Percentiles rank a stretch among this genome's conserved stretches.
These are phyloP conservation scores for Friedmanniomyces simplex DNA, from an alignment of 495 filamentous ascomycete species.

Conservation along the genomic window DNA sequence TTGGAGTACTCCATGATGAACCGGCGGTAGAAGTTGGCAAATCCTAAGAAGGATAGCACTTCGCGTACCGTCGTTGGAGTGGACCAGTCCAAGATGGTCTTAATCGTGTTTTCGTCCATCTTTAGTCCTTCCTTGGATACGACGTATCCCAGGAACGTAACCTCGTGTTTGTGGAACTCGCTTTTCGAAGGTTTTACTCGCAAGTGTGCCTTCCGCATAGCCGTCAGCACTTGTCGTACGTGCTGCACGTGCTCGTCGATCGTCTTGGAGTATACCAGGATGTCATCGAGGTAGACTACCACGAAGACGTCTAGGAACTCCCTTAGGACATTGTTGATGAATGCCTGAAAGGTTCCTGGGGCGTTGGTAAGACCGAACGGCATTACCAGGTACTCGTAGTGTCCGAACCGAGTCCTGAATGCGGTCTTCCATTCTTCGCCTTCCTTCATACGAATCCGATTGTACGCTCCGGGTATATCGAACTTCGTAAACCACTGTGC, in stretches of 20 bases:
- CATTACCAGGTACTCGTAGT: background rate
- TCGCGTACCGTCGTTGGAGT: slow-evolving; percentile 13
- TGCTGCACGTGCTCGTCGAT: slow-evolving; percentile 1
- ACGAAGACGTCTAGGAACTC: too few relatives aligned
- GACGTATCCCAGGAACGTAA: background rate
- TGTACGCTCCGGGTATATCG: background rate
- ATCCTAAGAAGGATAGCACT: slow-evolving; percentile 20
- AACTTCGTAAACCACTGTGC: slow-evolving; percentile 11
- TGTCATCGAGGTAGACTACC: too few relatives aligned
- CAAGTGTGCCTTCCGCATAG: slow-evolving; percentile 16
- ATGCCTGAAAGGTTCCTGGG: too few relatives aligned
- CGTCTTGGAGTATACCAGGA: too few relatives aligned
- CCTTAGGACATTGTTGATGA: too few relatives aligned
- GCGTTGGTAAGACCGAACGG: too few relatives aligned
- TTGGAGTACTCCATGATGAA: slow-evolving; percentile 20
- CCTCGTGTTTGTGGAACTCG: background rate
- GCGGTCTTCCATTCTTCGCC: background rate
- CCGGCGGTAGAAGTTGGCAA: slow-evolving; percentile 21
- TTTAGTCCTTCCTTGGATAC: background rate
- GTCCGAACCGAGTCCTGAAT: background rate
- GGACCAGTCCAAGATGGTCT: slow-evolving; percentile 10
- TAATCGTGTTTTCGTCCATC: slow-evolving; percentile 1
- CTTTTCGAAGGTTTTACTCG: slow-evolving; percentile 26
- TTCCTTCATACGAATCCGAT: background rate
- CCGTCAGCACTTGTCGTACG: background rate